A percentile compares a stretch with the other conserved stretches of the same genome.
Conservation (phyloP, 176 grass and related monocot genomes). For the Juncus effusus region DNA sequence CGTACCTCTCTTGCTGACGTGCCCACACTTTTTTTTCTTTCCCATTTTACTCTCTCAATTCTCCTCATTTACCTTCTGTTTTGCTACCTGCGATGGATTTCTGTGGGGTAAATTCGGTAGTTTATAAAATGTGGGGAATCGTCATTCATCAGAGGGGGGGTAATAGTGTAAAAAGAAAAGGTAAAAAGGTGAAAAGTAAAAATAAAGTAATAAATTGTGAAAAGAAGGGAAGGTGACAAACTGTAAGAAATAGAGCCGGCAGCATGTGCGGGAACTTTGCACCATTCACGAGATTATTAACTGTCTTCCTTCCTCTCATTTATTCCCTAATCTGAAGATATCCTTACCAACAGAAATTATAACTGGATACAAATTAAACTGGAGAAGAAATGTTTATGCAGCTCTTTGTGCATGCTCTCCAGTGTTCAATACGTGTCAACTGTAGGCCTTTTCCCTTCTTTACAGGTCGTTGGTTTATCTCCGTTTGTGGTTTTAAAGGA, state of each 20-base stretch:
- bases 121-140: background rate
- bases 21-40: too few relatives aligned
- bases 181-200: background rate
- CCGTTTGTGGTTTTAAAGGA: too few relatives aligned
- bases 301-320: background rate
- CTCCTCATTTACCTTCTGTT: too few relatives aligned
- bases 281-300: slow-evolving; percentile 51
- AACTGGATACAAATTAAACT: too few relatives aligned
- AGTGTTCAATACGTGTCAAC: background rate
- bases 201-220: slow-evolving; percentile 17
- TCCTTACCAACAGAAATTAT: too few relatives aligned
- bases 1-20: too few relatives aligned
- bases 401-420: slow-evolving; percentile 1
- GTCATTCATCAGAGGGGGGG: background rate
- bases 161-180: background rate
- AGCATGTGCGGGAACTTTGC: slow-evolving; percentile 62
- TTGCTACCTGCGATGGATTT: too few relatives aligned
- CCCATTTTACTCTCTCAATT: too few relatives aligned
- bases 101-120: background rate
- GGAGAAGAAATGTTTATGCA: background rate
- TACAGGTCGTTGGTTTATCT: too few relatives aligned
- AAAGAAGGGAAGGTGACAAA: slow-evolving; percentile 23
- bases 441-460: too few relatives aligned
- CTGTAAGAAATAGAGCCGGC: slow-evolving; percentile 38
- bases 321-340: too few relatives aligned